Percentiles rank a stretch among this genome's conserved stretches.
These are phyloP conservation scores for Myotisia sp. DNA, from an alignment of 2,329 filamentous ascomycete species.

Conservation along the genomic window DNA sequence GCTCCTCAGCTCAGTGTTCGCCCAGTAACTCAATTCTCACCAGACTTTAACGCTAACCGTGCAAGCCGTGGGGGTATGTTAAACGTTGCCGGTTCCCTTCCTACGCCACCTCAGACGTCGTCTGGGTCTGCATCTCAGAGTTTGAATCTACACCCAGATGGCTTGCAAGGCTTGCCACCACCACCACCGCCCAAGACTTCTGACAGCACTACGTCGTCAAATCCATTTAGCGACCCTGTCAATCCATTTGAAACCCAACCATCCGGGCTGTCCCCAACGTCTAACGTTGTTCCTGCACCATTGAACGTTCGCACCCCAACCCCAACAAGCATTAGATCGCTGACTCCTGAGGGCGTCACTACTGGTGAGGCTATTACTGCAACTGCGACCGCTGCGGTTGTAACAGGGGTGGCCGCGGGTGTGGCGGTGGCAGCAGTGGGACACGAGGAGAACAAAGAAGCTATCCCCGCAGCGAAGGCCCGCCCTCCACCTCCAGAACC, in stretches of 20 bases:
- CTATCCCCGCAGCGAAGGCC: conserved; percentile 12
- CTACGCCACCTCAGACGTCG: conserved; percentile 13
- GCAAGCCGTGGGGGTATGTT: conserved; percentile 12
- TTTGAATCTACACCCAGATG: conserved; percentile 20
- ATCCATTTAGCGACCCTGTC: conserved; percentile 39
- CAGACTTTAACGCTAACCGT: conserved; percentile 41
- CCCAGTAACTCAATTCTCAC: conserved; percentile 70
- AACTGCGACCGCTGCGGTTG: conserved; percentile 28
- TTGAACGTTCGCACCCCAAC: conserved; percentile 20
- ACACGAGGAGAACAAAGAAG: conserved; percentile 13
- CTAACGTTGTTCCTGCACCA: conserved; percentile 8
- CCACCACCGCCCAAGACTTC: conserved; percentile 26
- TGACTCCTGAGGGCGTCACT: conserved; percentile 27
- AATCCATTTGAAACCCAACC: conserved; percentile 60
- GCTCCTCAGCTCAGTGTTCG: conserved; percentile 75
- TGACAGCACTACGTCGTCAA: conserved; percentile 19
- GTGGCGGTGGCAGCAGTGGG: conserved; percentile 9
- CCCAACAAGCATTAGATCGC: conserved; percentile 31
- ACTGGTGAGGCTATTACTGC: conserved; percentile 28
- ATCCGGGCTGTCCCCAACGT: conserved; percentile 28
- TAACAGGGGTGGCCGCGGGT: conserved; percentile 18
- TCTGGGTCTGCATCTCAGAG: conserved; percentile 20
- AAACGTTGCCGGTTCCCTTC: conserved; percentile 15
- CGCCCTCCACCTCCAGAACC: conserved; percentile 4
- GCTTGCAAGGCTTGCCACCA: conserved; percentile 16